Conservation (phyloP, 169 alveolate species). For the Plasmodium coatneyi region DNA sequence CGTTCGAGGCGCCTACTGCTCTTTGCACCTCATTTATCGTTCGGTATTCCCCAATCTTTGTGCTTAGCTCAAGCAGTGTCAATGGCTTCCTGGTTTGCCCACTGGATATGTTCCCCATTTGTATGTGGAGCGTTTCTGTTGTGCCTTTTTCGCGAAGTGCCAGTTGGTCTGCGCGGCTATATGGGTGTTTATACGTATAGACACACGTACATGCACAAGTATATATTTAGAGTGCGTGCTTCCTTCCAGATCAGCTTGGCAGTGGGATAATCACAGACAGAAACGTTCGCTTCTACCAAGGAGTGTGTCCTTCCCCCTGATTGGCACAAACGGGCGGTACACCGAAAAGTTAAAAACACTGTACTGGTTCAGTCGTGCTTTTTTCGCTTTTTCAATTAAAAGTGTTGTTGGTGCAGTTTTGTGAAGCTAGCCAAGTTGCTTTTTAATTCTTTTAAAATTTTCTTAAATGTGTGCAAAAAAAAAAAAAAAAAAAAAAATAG, state of each 20-base stretch:
- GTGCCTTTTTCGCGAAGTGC: not conserved
- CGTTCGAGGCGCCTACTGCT: not conserved
- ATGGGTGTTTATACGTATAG: not conserved
- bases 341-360: not conserved
- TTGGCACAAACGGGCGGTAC: not conserved
- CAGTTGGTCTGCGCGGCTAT: not conserved
- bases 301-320: not conserved
- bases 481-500: not conserved
- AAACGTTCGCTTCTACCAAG: not conserved
- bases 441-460: not conserved
- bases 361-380: not conserved
- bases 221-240: not conserved
- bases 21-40: slow-evolving; percentile 55
- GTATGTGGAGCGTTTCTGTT: not conserved
- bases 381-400: not conserved
- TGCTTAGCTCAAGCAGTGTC: slow-evolving; percentile 42
- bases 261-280: not conserved
- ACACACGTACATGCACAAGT: not conserved
- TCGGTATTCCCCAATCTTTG: slow-evolving; percentile 65
- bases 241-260: not conserved
- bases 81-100: slow-evolving; percentile 44
- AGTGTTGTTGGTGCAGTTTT: not conserved
- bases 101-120: slow-evolving; percentile 64
- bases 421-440: not conserved
- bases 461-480: not conserved